These are phyloP conservation scores for Alloteropsis semialata DNA, from an alignment of 176 grass and related monocot species.

Conservation along the genomic window DNA sequence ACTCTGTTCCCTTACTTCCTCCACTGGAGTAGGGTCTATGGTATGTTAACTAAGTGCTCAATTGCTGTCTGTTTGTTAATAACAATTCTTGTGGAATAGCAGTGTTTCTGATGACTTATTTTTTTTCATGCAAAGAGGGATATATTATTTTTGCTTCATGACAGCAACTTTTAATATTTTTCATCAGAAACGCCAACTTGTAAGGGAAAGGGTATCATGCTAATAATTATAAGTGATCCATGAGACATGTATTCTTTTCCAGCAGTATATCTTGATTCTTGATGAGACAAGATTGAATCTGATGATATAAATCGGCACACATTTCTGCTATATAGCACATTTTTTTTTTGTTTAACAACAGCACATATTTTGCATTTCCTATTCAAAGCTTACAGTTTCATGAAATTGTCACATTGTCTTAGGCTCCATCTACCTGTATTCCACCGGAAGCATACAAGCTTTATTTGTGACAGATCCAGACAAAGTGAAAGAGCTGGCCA, in stretches of 20 bases:
- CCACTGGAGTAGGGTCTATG: constrained; percentile 61
- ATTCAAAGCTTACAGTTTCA: background rate
- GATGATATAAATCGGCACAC: too few species aligned
- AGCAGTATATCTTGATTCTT: too few species aligned
- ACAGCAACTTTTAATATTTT: background rate
- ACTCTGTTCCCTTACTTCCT: constrained; percentile 64
- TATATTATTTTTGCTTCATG: background rate
- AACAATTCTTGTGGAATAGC: too few species aligned
- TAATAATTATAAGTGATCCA: too few species aligned
- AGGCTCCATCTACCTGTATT: constrained; percentile 70
- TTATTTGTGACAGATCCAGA: constrained; percentile 50
- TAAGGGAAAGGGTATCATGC: too few species aligned
- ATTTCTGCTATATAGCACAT: too few species aligned
- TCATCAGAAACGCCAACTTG: background rate
- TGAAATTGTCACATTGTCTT: constrained; percentile 1
- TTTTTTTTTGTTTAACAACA: too few species aligned
- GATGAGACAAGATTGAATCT: too few species aligned
- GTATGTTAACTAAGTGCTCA: constrained; percentile 28
- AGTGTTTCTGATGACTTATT: background rate
- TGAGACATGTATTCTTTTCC: too few species aligned
- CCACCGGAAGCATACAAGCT: constrained; percentile 55
- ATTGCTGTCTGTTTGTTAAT: background rate
- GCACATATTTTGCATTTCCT: background rate
- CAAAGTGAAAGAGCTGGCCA: constrained; percentile 57
- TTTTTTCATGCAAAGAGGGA: background rate